Conservation (phyloP, 345 rosid genomes). For the Xanthoceras sorbifolium region DNA sequence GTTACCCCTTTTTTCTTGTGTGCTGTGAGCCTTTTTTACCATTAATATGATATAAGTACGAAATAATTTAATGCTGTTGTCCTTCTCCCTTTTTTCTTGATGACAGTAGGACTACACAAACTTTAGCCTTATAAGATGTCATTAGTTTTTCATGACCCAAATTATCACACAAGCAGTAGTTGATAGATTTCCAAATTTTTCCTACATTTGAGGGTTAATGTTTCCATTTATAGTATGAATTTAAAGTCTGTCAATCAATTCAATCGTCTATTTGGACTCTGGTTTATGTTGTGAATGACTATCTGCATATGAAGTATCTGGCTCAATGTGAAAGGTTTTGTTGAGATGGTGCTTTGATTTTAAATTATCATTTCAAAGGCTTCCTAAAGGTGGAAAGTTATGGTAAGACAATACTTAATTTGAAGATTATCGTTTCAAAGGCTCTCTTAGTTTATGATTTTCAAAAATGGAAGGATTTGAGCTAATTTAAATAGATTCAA, state of each 20-base stretch:
- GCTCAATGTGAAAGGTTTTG: neutral
- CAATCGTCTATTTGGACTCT: neutral
- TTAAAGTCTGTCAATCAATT: neutral
- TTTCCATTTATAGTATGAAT: neutral
- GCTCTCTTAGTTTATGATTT: neutral
- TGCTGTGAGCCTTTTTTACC: neutral
- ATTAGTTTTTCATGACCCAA: neutral
- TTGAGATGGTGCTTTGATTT: neutral
- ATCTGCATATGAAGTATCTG: neutral
- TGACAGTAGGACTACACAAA: neutral
- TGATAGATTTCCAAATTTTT: neutral
- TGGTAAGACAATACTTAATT: no score
- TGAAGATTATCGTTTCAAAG: neutral
- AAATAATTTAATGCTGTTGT: neutral
- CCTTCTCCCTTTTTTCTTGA: neutral
- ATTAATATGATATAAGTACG: neutral
- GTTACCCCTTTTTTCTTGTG: neutral
- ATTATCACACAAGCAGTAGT: neutral
- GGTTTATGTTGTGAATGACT: neutral
- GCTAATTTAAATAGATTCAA: neutral
- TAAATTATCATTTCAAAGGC: no score
- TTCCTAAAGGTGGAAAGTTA: neutral
- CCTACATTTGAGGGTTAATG: neutral
- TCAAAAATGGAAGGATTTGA: neutral
- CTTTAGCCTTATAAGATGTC: neutral